Evolutionary conservation across 164 flowering plant species (phyloP).

Genomic region (Aristolochia fimbriata): DNA sequence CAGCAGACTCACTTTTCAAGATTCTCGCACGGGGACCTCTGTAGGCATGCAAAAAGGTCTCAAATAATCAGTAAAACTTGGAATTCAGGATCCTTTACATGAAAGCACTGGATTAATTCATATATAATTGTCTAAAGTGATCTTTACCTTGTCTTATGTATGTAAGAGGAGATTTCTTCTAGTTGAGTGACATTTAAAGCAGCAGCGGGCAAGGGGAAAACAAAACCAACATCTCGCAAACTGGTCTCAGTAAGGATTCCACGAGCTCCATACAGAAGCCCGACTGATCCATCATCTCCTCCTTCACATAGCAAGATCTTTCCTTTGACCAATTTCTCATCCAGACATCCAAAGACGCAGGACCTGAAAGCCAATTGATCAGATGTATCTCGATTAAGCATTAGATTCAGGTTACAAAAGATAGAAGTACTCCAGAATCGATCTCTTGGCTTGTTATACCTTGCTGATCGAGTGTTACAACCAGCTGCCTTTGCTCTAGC

Average conservation of each 20-base stretch:
- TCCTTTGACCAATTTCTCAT: background rate
- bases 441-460: background rate
- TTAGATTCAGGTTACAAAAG: no score
- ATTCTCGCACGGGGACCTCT: background rate
- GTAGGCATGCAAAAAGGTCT: background rate
- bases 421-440: background rate
- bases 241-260: background rate
- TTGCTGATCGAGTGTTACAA: background rate
- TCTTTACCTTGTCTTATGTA: background rate
- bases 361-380: background rate
- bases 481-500: constrained; percentile 16
- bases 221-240: background rate
- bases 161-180: background rate
- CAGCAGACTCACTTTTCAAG: background rate
- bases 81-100: background rate
- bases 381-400: no score
- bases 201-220: background rate
- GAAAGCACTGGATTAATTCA: background rate
- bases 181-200: background rate
- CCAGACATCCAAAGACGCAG: background rate
- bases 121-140: no score
- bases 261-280: background rate
- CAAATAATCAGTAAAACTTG: no score
- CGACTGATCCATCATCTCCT: background rate
- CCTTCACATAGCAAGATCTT: background rate